Percentiles rank a stretch among this genome's conserved stretches.
These are phyloP conservation scores for Ophiostoma ulmi DNA, from an alignment of 2,329 filamentous ascomycete species.

Conservation along the genomic window DNA sequence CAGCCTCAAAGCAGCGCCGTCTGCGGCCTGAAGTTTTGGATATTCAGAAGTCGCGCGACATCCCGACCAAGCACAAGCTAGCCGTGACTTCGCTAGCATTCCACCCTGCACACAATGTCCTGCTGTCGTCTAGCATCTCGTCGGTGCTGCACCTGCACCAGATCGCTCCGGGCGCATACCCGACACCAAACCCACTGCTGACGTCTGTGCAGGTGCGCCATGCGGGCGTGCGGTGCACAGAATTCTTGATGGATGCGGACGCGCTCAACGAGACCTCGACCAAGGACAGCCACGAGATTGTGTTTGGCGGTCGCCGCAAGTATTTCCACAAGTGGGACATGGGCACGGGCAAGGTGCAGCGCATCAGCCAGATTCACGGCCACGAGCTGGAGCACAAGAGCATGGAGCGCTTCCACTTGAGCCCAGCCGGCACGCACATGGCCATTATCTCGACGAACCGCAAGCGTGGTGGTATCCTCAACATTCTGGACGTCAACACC, in stretches of 20 bases:
- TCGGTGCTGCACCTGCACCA: slow-evolving; percentile 87
- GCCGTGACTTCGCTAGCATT: slow-evolving; percentile 80
- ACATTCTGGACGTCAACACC: slow-evolving; percentile 72
- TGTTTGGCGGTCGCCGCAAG: slow-evolving; percentile 79
- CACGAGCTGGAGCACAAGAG: slow-evolving; percentile 76
- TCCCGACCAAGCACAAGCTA: slow-evolving; percentile 71
- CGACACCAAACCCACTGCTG: slow-evolving; percentile 78
- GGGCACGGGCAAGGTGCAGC: slow-evolving; percentile 72
- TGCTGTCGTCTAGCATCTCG: slow-evolving; percentile 82
- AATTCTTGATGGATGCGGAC: slow-evolving; percentile 53
- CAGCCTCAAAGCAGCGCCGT: slow-evolving; percentile 53
- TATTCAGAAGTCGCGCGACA: slow-evolving; percentile 83
- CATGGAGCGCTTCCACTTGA: slow-evolving; percentile 87
- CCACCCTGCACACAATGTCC: slow-evolving; percentile 80
- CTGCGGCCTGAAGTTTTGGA: slow-evolving; percentile 83
- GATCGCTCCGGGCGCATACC: slow-evolving; percentile 67
- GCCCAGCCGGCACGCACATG: slow-evolving; percentile 81
- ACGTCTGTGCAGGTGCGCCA: slow-evolving; percentile 82
- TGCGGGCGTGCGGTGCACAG: slow-evolving; percentile 77
- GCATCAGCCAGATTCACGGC: slow-evolving; percentile 69
- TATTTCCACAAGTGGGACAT: slow-evolving; percentile 97
- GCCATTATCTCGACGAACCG: slow-evolving; percentile 72
- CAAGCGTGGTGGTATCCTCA: slow-evolving; percentile 84
- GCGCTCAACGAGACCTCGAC: slow-evolving; percentile 48
- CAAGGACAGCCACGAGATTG: slow-evolving; percentile 52